Evolutionary conservation across 2,329 filamentous ascomycete genomes (phyloP), one percentile per base, ranked within the genome.

Genomic region (Nannizzia gypsea): DNA sequence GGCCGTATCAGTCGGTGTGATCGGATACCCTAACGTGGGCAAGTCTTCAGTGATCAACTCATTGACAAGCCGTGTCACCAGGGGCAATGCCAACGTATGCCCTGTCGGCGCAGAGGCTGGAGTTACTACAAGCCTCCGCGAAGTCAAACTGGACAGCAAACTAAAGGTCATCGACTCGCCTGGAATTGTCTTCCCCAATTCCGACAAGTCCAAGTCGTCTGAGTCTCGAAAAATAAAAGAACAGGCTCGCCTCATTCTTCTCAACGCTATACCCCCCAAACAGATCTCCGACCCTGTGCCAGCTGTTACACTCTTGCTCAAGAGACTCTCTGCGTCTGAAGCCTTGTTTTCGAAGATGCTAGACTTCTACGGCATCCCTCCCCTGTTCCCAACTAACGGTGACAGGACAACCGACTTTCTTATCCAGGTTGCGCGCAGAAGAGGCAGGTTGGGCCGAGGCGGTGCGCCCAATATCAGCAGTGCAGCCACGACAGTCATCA

Each of bases 1-100:
- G 60, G 87, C 90, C 58, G 84, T 95, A 67, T 91, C 89, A 20
- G 91, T 96, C 62, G 91, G 91, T 65, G 89, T 96, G 63, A 95
- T 96, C 67, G 91, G 91, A 28, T 96, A 96, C 73, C 91, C 91
- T 67, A 96, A 96, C 72, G 91, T 96, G 62, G 91, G 91, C 71
- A 96, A 96, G 78, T 95, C 90, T 28, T 96, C 90, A 57, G 90
- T 96, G 68, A 96, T 96, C 80, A 96, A 96, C 73, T 89, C 90
- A 15, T 84, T 96, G 60, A 87, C 90, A 20, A 85, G 88, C 40
- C 83, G 89, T 40, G 78, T 96, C 66, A 84, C 82, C 68, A 79
- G 80, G 64, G 83, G 82, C 40, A 76, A 76, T 50, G 77, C 81
- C 66, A 79, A 81, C 38, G 88, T 89, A 48, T 96, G 90, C 72